phyloP scores from a whole-genome alignment of 305 asterid genomes.

The Fraxinus nigra region DNA sequence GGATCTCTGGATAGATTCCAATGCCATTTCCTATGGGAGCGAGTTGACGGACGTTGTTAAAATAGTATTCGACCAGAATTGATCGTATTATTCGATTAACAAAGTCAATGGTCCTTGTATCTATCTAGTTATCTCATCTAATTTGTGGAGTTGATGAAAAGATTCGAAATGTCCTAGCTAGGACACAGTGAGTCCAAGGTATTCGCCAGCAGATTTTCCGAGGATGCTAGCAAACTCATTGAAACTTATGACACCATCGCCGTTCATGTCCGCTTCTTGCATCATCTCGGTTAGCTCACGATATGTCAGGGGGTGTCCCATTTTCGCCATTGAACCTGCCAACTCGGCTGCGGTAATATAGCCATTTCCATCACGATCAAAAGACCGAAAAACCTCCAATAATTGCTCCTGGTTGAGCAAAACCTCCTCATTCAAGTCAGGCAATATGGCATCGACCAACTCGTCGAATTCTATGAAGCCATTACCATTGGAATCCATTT shows the following conservation, averaged over 20 bases:
- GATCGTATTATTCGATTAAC: neutral
- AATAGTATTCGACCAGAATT: neutral
- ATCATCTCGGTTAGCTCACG: slow-evolving; percentile 54
- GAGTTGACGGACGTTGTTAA: neutral
- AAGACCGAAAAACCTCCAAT: slow-evolving; percentile 45
- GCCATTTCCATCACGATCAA: slow-evolving; percentile 63
- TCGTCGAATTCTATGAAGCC: slow-evolving; percentile 59
- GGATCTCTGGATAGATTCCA: neutral
- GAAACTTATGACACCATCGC: slow-evolving; percentile 62
- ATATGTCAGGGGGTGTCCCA: slow-evolving; percentile 57
- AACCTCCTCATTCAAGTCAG: slow-evolving; percentile 41
- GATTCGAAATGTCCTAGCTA: neutral
- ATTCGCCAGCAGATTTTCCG: slow-evolving; percentile 46
- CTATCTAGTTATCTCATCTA: neutral
- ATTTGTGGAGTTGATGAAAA: neutral
- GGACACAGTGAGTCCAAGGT: slow-evolving; percentile 36
- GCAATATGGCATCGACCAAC: slow-evolving; percentile 44
- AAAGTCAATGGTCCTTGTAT: neutral
- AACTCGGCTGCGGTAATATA: slow-evolving; percentile 53
- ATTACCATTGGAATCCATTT: slow-evolving; percentile 56
- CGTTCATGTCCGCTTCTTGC: slow-evolving; percentile 54
- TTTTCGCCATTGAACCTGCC: slow-evolving; percentile 60
- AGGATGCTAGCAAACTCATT: slow-evolving; percentile 46
- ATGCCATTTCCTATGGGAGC: neutral
- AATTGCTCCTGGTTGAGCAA: slow-evolving; percentile 44